Evolutionary conservation across 2,329 filamentous ascomycete genomes (phyloP).

Genomic region (Cladophialophora psammophila): DNA sequence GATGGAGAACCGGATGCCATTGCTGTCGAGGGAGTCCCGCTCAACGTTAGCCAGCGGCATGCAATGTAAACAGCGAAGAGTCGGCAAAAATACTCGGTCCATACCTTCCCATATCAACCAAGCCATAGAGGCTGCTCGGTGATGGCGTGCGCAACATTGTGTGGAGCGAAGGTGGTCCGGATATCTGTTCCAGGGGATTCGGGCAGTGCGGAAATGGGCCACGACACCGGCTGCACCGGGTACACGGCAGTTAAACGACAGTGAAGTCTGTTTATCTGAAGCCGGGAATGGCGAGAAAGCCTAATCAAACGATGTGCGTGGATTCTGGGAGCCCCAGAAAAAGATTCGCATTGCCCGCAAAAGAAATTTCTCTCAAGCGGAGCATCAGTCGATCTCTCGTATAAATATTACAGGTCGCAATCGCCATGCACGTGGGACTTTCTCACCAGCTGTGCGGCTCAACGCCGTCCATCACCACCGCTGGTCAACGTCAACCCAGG

Average conservation of each 20-base stretch:
- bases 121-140: conserved; percentile 44
- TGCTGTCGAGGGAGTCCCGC: conserved; percentile 56
- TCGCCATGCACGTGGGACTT: conserved; percentile 14
- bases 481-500: not conserved
- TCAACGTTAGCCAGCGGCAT: not conserved
- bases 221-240: not conserved
- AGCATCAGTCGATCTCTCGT: conserved; percentile 6
- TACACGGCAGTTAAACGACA: not conserved
- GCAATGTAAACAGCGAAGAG: not conserved
- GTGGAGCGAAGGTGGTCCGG: not conserved
- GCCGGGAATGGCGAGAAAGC: not conserved
- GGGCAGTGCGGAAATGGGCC: not conserved
- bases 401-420: conserved; percentile 10
- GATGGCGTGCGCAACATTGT: conserved; percentile 29
- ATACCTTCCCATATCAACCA: conserved; percentile 54
- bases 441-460: not conserved
- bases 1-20: conserved; percentile 92
- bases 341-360: not conserved
- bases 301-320: not conserved
- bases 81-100: conserved; percentile 8
- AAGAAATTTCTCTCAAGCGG: conserved; percentile 18
- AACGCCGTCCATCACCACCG: not conserved
- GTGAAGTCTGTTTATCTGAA: not conserved
- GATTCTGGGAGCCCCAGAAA: not conserved
- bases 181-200: not conserved